phyloP scores from a whole-genome alignment of 441 rosid species.

The Croton setiger region DNA sequence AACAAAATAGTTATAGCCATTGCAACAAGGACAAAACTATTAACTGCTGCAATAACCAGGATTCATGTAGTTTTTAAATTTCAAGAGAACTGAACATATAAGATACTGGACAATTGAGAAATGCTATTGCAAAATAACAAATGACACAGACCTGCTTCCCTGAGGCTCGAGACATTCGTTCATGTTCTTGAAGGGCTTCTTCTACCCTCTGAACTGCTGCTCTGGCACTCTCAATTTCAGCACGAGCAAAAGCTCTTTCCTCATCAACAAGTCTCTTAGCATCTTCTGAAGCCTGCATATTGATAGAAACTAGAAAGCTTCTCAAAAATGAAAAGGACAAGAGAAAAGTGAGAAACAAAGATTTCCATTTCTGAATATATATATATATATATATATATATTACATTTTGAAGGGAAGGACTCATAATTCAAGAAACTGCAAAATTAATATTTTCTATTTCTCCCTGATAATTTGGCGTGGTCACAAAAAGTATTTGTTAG shows the following conservation, averaged over 20 bases:
- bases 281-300: constrained; percentile 87
- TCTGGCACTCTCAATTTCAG: constrained; percentile 94
- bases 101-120: background rate
- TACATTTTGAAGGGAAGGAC: no score
- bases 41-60: background rate
- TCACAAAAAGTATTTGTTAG: background rate
- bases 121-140: background rate
- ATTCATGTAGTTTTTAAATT: background rate
- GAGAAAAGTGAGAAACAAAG: background rate
- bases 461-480: background rate
- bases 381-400: no score
- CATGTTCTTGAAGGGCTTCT: constrained; percentile 90
- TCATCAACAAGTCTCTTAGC: constrained; percentile 93
- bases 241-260: constrained; percentile 94
- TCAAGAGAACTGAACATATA: background rate
- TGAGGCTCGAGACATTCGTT: constrained; percentile 64
- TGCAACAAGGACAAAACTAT: background rate
- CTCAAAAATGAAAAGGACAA: background rate
- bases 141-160: constrained; percentile 57
- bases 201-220: constrained; percentile 97
- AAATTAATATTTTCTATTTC: background rate
- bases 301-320: constrained; percentile 2
- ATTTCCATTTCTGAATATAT: background rate
- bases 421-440: constrained; percentile 10
- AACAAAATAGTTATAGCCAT: constrained; percentile 2